phyloP scores from a whole-genome alignment of 495 filamentous ascomycete species.

The Neurospora sublineolata region DNA sequence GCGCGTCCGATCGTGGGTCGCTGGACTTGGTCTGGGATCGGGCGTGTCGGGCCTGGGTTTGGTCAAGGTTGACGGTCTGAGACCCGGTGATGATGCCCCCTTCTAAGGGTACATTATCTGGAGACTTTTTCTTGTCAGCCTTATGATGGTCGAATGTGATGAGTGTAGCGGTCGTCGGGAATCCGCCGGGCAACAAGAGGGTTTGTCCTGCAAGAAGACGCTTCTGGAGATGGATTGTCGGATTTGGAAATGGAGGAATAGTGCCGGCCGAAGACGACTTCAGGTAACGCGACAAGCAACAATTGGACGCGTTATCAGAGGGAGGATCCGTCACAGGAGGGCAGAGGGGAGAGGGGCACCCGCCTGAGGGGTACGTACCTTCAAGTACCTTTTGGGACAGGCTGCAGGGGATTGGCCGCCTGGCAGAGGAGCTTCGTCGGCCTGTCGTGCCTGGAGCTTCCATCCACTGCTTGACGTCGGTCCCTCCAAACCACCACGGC shows the following conservation, averaged over 20 bases:
- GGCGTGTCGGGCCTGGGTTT: neutral
- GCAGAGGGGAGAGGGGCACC: neutral
- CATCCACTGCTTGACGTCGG: neutral
- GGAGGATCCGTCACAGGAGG: neutral
- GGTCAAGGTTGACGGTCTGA: neutral
- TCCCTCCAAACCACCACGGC: neutral
- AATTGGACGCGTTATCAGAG: neutral
- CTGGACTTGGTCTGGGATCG: neutral
- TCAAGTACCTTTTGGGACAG: conserved; percentile 6
- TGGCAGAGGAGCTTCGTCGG: conserved; percentile 19
- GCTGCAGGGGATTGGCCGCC: conserved; percentile 9
- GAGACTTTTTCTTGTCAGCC: neutral
- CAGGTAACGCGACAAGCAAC: neutral
- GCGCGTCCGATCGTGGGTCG: neutral
- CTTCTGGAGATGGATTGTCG: neutral
- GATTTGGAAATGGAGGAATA: neutral
- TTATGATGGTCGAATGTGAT: neutral
- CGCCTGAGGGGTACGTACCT: conserved; percentile 5
- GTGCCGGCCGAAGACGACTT: neutral
- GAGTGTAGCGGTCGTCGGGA: neutral
- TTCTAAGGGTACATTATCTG: neutral
- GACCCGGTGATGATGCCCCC: neutral
- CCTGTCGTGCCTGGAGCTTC: conserved; percentile 25
- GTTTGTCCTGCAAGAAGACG: neutral
- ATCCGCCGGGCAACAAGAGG: neutral